These are phyloP conservation scores for Chlorophyllum brunneum DNA, from an alignment of 768 basidiomycete genomes.

Conservation along the genomic window DNA sequence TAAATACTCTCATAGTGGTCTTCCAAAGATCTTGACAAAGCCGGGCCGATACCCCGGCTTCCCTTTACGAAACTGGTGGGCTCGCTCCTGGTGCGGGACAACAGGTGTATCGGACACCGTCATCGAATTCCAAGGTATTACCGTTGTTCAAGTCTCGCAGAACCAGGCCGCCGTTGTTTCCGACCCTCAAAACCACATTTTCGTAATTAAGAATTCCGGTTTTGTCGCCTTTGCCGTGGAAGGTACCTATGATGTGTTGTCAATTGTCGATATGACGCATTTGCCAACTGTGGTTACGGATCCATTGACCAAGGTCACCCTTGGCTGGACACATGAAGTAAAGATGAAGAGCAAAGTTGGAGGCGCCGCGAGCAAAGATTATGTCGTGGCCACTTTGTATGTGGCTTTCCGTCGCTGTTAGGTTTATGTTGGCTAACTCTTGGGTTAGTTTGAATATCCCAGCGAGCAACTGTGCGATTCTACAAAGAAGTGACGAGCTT, in stretches of 20 bases:
- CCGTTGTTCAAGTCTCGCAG: constrained; percentile 84
- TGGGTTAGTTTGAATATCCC: constrained; percentile 68
- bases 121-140: constrained; percentile 75
- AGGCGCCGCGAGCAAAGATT: constrained; percentile 46
- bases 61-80: constrained; percentile 84
- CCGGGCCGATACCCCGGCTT: constrained; percentile 78
- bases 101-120: constrained; percentile 80
- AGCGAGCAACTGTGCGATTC: constrained; percentile 82
- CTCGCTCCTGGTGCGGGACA: constrained; percentile 65
- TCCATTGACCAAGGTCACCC: constrained; percentile 50
- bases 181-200: constrained; percentile 75
- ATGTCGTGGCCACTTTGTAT: constrained; percentile 77
- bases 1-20: constrained; percentile 40
- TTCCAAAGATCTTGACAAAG: constrained; percentile 68
- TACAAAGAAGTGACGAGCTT: constrained; percentile 78
- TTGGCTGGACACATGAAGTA: constrained; percentile 78
- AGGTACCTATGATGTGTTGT: constrained; percentile 76
- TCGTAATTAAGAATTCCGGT: constrained; percentile 75
- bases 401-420: constrained; percentile 18
- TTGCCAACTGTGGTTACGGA: constrained; percentile 58
- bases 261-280: constrained; percentile 84
- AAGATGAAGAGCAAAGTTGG: constrained; percentile 65
- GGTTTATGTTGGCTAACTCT: not conserved
- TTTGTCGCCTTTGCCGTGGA: constrained; percentile 76
- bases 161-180: constrained; percentile 77